Percentiles rank a stretch among this genome's conserved stretches.
These are phyloP conservation scores for Lantana camara DNA, from an alignment of 257 asterid genomes.

Conservation along the genomic window DNA sequence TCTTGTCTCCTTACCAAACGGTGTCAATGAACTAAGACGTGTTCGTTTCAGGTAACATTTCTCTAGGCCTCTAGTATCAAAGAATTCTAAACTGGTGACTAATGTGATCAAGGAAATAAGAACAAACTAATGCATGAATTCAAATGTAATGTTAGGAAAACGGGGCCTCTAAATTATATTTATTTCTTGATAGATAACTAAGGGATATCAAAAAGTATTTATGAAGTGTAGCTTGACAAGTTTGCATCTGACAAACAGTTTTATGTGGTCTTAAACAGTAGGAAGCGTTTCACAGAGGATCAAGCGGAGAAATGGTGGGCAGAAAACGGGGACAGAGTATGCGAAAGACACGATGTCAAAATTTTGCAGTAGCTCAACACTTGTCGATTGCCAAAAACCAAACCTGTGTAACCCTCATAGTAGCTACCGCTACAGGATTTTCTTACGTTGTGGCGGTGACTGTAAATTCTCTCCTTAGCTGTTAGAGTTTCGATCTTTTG, in stretches of 20 bases:
- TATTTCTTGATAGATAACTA: too few relatives aligned
- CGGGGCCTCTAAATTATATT: too few relatives aligned
- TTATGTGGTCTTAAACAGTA: slow-evolving; percentile 41
- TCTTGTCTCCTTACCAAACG: slow-evolving; percentile 54
- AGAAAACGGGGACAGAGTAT: slow-evolving; percentile 63
- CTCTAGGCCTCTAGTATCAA: too few relatives aligned
- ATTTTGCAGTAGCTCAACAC: slow-evolving; percentile 28
- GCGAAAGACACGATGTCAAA: slow-evolving; percentile 59
- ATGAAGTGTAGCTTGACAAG: too few relatives aligned
- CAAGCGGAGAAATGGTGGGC: slow-evolving; percentile 94
- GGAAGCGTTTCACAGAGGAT: slow-evolving; percentile 78
- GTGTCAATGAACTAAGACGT: slow-evolving; percentile 72
- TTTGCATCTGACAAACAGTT: too few relatives aligned
- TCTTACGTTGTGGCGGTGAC: slow-evolving; percentile 24
- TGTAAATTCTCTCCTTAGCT: slow-evolving; percentile 26
- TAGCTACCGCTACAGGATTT: slow-evolving; percentile 12
- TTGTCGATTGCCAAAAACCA: too few relatives aligned
- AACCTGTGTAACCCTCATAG: not conserved
- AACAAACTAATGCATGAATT: too few relatives aligned
- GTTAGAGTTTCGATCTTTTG: slow-evolving; percentile 9
- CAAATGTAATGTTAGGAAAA: too few relatives aligned
- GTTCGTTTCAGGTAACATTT: slow-evolving; percentile 83
- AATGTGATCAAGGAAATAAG: too few relatives aligned
- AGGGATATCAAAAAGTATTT: too few relatives aligned
- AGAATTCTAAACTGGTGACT: too few relatives aligned